Evolutionary conservation across 805 yeast species (phyloP).

Genomic region (Starmerella apicola): DNA sequence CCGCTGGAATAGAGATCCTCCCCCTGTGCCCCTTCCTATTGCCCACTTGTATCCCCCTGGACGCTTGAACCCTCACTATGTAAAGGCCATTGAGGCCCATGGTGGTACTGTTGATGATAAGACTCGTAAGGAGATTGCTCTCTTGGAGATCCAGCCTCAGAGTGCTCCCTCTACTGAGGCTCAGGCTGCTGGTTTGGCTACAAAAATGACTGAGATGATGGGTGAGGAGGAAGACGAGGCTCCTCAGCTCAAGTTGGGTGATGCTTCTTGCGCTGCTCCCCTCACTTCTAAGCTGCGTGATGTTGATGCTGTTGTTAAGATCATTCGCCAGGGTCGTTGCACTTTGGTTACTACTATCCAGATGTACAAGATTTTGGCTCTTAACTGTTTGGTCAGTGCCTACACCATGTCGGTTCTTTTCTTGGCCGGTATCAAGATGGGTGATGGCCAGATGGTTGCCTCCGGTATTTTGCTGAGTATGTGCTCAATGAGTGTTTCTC

Average conservation of each 20-base stretch:
- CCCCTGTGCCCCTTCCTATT: constrained; percentile 69
- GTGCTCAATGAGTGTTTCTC: constrained; percentile 88
- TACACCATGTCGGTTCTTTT: constrained; percentile 88
- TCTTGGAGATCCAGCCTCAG: constrained; percentile 10
- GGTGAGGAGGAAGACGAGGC: constrained; percentile 61
- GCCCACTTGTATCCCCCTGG: constrained; percentile 97
- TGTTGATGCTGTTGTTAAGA: constrained; percentile 84
- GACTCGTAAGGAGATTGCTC: constrained; percentile 30
- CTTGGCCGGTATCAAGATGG: constrained; percentile 94
- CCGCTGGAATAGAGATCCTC: constrained; percentile 59
- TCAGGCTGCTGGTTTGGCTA: constrained; percentile 42
- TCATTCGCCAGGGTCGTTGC: constrained; percentile 95
- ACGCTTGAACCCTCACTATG: constrained; percentile 74
- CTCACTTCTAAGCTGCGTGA: constrained; percentile 88
- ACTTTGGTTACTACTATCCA: constrained; percentile 95
- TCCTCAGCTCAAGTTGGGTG: constrained; percentile 88
- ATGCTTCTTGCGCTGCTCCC: constrained; percentile 98
- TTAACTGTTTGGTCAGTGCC: constrained; percentile 93
- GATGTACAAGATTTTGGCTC: constrained; percentile 95
- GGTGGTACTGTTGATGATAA: constrained; percentile 66
- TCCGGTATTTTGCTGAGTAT: constrained; percentile 87
- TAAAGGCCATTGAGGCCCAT: constrained; percentile 70
- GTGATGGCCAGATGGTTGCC: constrained; percentile 95
- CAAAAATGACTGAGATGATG: constrained; percentile 45
- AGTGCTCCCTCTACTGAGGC: constrained; percentile 31